Conservation (phyloP, 495 filamentous ascomycete genomes). For the Aspergillus ostianus region DNA sequence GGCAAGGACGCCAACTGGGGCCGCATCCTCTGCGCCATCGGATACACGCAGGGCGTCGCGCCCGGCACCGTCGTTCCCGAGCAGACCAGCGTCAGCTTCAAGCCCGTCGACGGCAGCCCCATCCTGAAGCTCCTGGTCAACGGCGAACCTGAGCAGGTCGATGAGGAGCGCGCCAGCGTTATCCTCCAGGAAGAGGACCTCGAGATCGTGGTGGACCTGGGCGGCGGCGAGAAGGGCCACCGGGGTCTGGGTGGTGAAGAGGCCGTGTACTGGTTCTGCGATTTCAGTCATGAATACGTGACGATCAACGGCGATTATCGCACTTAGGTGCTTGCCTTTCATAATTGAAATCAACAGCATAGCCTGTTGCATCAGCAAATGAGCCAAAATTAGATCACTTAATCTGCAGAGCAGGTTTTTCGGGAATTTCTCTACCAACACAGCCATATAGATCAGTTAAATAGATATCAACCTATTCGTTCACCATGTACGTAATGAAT, state of each 20-base stretch:
- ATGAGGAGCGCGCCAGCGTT: constrained; percentile 79
- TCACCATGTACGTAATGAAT: too few species aligned
- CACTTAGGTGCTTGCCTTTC: constrained; percentile 44
- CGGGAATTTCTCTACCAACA: too few species aligned
- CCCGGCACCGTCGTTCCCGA: constrained; percentile 70
- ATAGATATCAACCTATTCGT: too few species aligned
- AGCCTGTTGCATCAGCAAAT: not conserved
- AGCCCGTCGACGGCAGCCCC: constrained; percentile 78
- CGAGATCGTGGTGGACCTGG: constrained; percentile 72
- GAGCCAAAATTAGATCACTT: not conserved
- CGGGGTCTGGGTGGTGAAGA: constrained; percentile 66
- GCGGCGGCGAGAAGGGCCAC: constrained; percentile 44
- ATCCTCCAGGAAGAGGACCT: constrained; percentile 86
- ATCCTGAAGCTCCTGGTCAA: constrained; percentile 82
- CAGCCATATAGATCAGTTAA: too few species aligned
- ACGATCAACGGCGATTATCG: constrained; percentile 93
- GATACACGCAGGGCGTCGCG: constrained; percentile 72
- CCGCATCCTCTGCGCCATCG: constrained; percentile 91
- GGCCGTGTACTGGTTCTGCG: constrained; percentile 90
- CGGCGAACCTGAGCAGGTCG: constrained; percentile 90
- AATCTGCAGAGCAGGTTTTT: not conserved
- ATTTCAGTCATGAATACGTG: constrained; percentile 97
- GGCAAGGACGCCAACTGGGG: constrained; percentile 99
- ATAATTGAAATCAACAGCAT: not conserved
- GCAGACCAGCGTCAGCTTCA: constrained; percentile 87